Base-by-base conservation (phyloP, 768 basidiomycete genomes). In the Hydnomerulius pinastri region DNA sequence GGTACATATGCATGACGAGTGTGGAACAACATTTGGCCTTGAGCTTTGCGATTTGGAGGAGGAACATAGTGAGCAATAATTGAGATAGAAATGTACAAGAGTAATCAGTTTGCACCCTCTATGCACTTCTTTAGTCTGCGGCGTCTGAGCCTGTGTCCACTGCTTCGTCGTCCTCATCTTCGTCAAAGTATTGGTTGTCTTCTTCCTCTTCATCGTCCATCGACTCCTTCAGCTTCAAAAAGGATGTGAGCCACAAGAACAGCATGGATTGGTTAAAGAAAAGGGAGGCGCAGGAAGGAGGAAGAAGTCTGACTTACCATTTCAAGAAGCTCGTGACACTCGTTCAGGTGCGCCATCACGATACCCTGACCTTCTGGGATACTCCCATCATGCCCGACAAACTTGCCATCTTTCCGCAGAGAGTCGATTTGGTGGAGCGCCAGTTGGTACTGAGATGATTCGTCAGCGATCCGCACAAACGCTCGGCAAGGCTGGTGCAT, bases 311-410 rank as follows among this genome's bases (percentile, higher is more conserved):
- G 35, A 64, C 80, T 33, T 57, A 90, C 90, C 93, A 98, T 96
- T 72, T 94, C 93, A 11, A 98, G 75, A 48, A 98, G 73, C 67
- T 98, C 96, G 62, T 98, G 96, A 51, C 94, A 96, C 70, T 98
- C 96, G 56, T 88, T 94, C 43, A 98, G 73, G 68, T 98, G 93
- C 4, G 96, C 95, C 78, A 93, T 93, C 46, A 98, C 80, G 59
- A 96, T 92, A 12, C 92, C 96, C 66, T 98, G 96, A 2, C 96
- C 96, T 67, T 98, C 96, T 1, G 96, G 96, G 57, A 98, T 82
- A 23, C 78, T 75, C 1, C 96, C 95, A 60, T 97, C 95, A 15
- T 81, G 76, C 20, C 92, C 90, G 21, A 94, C 73, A 62, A 98
- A 98, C 62, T 90, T 93, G 35, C 96, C 97, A 53, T 99, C 97